phyloP scores from a whole-genome alignment of 1,139 yeast genomes.

The Geotrichum restrictum region DNA sequence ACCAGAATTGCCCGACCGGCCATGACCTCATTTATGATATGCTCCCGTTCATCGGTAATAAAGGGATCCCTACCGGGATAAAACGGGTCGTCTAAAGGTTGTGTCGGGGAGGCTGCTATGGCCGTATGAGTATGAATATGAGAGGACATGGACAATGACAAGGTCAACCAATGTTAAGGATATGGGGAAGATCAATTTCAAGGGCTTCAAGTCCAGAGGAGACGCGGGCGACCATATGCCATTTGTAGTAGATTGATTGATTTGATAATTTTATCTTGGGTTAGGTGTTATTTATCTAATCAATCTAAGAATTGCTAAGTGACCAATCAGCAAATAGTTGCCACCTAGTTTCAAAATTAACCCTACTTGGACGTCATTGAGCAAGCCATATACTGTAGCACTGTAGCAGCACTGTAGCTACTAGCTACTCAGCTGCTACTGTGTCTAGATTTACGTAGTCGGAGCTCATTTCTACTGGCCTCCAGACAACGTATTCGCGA shows the following conservation, averaged over 20 bases:
- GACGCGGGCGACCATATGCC: background rate
- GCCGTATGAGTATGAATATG: background rate
- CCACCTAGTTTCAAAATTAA: no score
- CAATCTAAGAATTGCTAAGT: no score
- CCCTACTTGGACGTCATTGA: no score
- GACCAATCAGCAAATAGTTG: no score
- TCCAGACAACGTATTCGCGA: no score
- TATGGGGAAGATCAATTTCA: background rate
- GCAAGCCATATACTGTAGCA: no score
- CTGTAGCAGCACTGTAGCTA: no score
- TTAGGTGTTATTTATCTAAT: background rate
- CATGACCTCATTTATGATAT: conserved; percentile 5
- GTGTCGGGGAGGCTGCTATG: background rate
- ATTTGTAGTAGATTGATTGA: background rate
- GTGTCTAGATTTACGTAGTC: no score
- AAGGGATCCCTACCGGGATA: conserved; percentile 10
- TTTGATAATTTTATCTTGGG: background rate
- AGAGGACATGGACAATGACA: no score
- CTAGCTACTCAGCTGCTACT: no score
- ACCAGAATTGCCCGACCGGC: conserved; percentile 4
- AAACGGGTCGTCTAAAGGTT: background rate
- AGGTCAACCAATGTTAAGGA: no score
- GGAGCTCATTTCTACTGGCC: no score
- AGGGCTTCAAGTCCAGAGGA: background rate
- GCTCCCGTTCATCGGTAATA: background rate